These are phyloP conservation scores for Hypoxylon sp. DNA, from an alignment of 2,329 filamentous ascomycete genomes.

Conservation along the genomic window DNA sequence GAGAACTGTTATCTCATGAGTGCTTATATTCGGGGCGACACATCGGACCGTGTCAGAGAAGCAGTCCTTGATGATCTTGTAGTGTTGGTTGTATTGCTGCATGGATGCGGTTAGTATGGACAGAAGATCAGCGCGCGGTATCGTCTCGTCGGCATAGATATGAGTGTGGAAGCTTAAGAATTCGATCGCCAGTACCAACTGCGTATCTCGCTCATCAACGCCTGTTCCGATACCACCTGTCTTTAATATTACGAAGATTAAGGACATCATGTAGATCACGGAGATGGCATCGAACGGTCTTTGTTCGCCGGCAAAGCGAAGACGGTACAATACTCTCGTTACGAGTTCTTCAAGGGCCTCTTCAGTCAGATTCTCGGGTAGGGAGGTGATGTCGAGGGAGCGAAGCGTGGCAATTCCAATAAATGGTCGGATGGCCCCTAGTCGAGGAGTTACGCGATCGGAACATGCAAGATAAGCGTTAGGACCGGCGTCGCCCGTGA, in stretches of 20 bases:
- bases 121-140: slow-evolving; percentile 80
- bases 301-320: slow-evolving; percentile 91
- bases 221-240: slow-evolving; percentile 79
- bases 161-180: slow-evolving; percentile 89
- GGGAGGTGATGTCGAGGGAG: slow-evolving; percentile 74
- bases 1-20: slow-evolving; percentile 77
- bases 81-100: slow-evolving; percentile 90
- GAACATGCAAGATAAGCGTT: slow-evolving; percentile 82
- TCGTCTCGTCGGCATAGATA: slow-evolving; percentile 74
- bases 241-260: slow-evolving; percentile 80
- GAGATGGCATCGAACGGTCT: slow-evolving; percentile 91
- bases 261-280: slow-evolving; percentile 84
- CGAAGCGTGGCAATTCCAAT: slow-evolving; percentile 88
- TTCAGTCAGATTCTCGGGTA: slow-evolving; percentile 75
- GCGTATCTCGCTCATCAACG: slow-evolving; percentile 84
- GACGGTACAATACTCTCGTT: slow-evolving; percentile 87
- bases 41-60: slow-evolving; percentile 86
- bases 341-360: slow-evolving; percentile 87
- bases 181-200: slow-evolving; percentile 88
- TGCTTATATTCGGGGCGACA: slow-evolving; percentile 80
- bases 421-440: slow-evolving; percentile 81
- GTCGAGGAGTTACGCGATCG: slow-evolving; percentile 74
- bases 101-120: slow-evolving; percentile 79
- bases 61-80: slow-evolving; percentile 93
- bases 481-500: slow-evolving; percentile 82